These are phyloP conservation scores for Blastosporella zonata DNA, from an alignment of 1,284 basidiomycete species.

Conservation along the genomic window DNA sequence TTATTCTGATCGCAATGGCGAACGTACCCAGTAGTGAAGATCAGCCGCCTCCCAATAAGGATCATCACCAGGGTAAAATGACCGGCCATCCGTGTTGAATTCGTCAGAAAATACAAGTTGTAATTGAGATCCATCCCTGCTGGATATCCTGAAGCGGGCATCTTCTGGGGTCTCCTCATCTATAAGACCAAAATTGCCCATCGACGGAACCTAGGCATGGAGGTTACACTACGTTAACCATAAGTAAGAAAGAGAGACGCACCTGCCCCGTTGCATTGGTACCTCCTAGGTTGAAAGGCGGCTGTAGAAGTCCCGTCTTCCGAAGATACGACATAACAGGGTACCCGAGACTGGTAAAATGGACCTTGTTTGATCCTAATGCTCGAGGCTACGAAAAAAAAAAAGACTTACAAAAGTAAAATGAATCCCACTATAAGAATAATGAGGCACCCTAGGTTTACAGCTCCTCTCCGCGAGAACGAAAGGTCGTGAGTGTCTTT, in stretches of 20 bases:
- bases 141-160: conserved; percentile 47
- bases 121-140: conserved; percentile 44
- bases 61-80: conserved; percentile 64
- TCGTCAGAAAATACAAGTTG: conserved; percentile 69
- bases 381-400: not conserved
- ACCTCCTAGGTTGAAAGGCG: conserved; percentile 70
- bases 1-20: not conserved
- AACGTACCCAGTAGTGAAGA: conserved; percentile 66
- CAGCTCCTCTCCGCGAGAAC: conserved; percentile 49
- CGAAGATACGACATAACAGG: conserved; percentile 52
- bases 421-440: conserved; percentile 48
- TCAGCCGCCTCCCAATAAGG: conserved; percentile 71
- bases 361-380: not conserved
- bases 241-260: conserved; percentile 26
- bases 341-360: conserved; percentile 44
- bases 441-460: conserved; percentile 64
- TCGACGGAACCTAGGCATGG: conserved; percentile 39
- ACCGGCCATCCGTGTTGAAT: conserved; percentile 70
- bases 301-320: conserved; percentile 24
- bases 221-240: not conserved
- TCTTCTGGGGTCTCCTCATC: conserved; percentile 64
- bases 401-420: conserved; percentile 47
- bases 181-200: conserved; percentile 60
- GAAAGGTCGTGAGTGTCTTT: conserved; percentile 32
- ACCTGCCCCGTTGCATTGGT: conserved; percentile 56